These are phyloP conservation scores for Colletotrichum shisoi DNA, from an alignment of 2,329 filamentous ascomycete genomes.

Conservation along the genomic window DNA sequence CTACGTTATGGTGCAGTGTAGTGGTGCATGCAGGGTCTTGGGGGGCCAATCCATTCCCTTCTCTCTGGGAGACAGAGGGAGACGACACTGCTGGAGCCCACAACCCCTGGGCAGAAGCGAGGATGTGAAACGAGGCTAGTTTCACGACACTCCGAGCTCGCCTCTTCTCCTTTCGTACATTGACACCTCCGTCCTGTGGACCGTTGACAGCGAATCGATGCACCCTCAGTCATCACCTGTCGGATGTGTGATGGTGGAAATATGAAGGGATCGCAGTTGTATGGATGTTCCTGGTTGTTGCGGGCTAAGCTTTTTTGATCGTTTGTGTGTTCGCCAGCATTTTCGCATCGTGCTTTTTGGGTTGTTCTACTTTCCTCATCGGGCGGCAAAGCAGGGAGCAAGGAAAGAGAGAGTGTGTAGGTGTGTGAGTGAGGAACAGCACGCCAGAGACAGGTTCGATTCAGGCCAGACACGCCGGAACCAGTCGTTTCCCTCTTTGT, in stretches of 20 bases:
- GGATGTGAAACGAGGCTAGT: slow-evolving; percentile 35
- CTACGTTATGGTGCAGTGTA: slow-evolving; percentile 17
- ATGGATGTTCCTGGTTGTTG: slow-evolving; percentile 25
- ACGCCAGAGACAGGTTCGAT: slow-evolving; percentile 1
- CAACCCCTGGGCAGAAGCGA: slow-evolving; percentile 23
- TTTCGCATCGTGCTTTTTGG: neutral
- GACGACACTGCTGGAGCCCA: slow-evolving; percentile 12
- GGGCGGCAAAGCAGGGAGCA: slow-evolving; percentile 19
- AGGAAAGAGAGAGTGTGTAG: neutral
- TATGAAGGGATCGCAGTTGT: slow-evolving; percentile 31
- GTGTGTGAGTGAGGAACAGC: neutral
- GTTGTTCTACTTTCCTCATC: neutral
- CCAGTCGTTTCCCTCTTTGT: slow-evolving; percentile 38
- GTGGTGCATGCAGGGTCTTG: slow-evolving; percentile 19
- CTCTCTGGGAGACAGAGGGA: slow-evolving; percentile 6
- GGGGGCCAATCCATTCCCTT: slow-evolving; percentile 4
- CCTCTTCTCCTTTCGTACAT: slow-evolving; percentile 37
- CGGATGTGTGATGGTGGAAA: slow-evolving; percentile 4
- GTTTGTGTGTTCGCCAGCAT: slow-evolving; percentile 29
- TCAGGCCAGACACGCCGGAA: slow-evolving; percentile 16
- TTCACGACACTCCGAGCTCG: slow-evolving; percentile 33
- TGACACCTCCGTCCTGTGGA: slow-evolving; percentile 19
- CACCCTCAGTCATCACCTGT: slow-evolving; percentile 24
- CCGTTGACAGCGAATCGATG: slow-evolving; percentile 35
- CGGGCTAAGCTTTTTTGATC: slow-evolving; percentile 35